A percentile compares a stretch with the other conserved stretches of the same genome.
phyloP scores from a whole-genome alignment of 2,329 filamentous ascomycete genomes.

The Elsinoe fawcettii region DNA sequence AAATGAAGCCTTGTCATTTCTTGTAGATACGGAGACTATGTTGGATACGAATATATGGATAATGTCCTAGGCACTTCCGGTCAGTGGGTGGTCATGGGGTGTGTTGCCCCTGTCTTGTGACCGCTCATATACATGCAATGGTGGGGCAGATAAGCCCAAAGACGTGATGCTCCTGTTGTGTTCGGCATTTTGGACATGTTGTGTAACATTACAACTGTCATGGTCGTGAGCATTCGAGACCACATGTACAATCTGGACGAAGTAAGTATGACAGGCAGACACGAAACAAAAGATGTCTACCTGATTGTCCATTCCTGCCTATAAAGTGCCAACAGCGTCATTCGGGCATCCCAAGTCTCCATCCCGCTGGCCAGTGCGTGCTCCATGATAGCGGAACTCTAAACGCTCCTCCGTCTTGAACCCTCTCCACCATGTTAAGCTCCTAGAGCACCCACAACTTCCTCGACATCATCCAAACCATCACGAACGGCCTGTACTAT shows the following conservation, averaged over 20 bases:
- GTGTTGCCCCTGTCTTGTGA: not conserved
- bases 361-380: conserved; percentile 9
- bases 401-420: conserved; percentile 2
- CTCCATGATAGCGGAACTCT: conserved; percentile 7
- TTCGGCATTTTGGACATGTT: not conserved
- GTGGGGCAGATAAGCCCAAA: conserved; percentile 5
- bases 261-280: not conserved
- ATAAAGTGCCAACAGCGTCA: not conserved
- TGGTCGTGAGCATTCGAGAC: not conserved
- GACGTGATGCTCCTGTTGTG: not conserved
- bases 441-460: not conserved
- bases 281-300: not conserved
- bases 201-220: not conserved
- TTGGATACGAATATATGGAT: conserved; percentile 7
- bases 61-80: not conserved
- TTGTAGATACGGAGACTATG: not conserved
- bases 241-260: not conserved
- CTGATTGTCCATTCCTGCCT: not conserved
- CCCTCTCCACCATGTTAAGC: conserved; percentile 6
- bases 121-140: not conserved
- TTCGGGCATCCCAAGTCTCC: not conserved
- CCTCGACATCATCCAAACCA: not conserved
- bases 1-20: not conserved
- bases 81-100: not conserved
- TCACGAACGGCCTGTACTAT: not conserved